A percentile compares a stretch with the other conserved stretches of the same genome.
phyloP scores from a whole-genome alignment of 352 stramenopile genomes.

The Pythium folliculosum region DNA sequence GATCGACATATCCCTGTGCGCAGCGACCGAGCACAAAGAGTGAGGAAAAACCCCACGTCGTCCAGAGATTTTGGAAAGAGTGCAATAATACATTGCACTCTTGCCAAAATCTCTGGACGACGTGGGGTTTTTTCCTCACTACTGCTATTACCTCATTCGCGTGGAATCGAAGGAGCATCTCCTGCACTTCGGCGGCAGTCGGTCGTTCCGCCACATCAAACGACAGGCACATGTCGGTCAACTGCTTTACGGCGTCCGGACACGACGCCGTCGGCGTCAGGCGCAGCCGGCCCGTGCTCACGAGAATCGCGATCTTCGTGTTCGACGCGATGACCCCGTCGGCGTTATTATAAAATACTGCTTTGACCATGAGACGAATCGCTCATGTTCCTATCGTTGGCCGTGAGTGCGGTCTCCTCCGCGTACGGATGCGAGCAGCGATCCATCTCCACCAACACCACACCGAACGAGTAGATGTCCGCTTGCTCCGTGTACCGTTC shows the following conservation, averaged over 20 bases:
- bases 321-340: conserved; percentile 8
- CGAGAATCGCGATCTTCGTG: conserved; percentile 28
- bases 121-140: too few relatives aligned
- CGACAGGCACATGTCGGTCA: conserved; percentile 24
- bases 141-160: too few relatives aligned
- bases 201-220: conserved; percentile 12
- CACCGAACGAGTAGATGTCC: conserved; percentile 36
- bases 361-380: neutral
- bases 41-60: too few relatives aligned
- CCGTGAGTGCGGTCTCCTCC: neutral
- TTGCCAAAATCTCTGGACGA: too few relatives aligned
- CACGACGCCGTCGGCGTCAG: conserved; percentile 17
- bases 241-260: conserved; percentile 12
- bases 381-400: neutral
- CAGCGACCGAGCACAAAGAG: too few relatives aligned
- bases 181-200: neutral
- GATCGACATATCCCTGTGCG: too few relatives aligned
- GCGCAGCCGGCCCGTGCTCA: conserved; percentile 24
- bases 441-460: conserved; percentile 33
- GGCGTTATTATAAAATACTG: neutral
- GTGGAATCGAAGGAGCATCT: neutral
- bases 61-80: too few relatives aligned
- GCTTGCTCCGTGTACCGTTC: conserved; percentile 35
- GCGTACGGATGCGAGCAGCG: conserved; percentile 23
- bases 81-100: too few relatives aligned